Evolutionary conservation across 106 monocot genomes (phyloP), one percentile per base, ranked within the genome.

Genomic region (Triglochin maritima): DNA sequence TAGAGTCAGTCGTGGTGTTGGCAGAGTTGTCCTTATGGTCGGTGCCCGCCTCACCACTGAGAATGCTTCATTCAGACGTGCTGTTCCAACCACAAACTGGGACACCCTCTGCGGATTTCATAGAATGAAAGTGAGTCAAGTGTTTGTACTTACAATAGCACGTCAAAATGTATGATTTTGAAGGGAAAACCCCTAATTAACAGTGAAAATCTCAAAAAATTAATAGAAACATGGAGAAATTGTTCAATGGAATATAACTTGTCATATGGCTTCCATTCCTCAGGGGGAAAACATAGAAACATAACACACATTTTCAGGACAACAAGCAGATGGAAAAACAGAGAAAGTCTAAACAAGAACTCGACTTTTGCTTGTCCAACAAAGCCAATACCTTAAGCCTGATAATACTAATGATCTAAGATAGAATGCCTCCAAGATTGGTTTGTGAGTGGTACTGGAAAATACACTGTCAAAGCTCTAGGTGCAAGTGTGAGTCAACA

Each of bases 21-120:
- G 76, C 10, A 76, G 62, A 4, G 67, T 48, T 16, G 86, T 42
- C 53, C 75, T 76, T n/a, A 86, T 65, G 61, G 82, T 65, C 4
- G 82, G 77, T 10, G 77, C 54, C 17, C 55, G 82, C 63, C 54
- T 86, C 62, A 59, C 72, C 16, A 69, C 50, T 15, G 71, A 69
- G 72, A 77, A 79, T 49, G 79, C 82, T 71, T 82, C 77, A 47
- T 77, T 82, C n/a, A 86, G 67, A 17, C 64, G 79, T 6, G 71
- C 58, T 11, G 76, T 77, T 16, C 63, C 76, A 11, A 68, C 72
- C 63, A 50, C 70, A 48, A 77, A 74, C 49, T 74, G 72, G 17
- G 79, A 79, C 10, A 65, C 76, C 66, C 77, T 85, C 85, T 81
- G 70, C 64, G 61, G 55, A 72, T 50, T 47, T 53, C 5, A 58